Base-by-base conservation (phyloP, 2,329 filamentous ascomycete species). In the Coniella vitis region DNA sequence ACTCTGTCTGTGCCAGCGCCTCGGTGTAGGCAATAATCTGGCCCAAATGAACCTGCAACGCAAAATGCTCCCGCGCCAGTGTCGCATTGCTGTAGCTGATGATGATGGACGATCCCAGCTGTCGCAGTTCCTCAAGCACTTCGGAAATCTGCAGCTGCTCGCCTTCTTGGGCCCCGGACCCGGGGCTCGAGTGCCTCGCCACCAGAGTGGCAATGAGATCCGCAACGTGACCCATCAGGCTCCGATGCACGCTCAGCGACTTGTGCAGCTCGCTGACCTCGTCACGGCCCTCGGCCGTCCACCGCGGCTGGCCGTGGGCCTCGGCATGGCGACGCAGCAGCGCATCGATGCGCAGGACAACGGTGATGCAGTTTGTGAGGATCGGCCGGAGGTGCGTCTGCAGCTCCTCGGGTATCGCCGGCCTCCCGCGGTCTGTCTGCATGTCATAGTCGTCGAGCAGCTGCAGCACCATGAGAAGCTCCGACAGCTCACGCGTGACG, bases 381-480 rank as follows among this genome's bases (percentile, higher is more conserved):
- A 58, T 55, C 22, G 54, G 51, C 34, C 53, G 38, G 19, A 58
- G 48, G 25, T 57, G 56, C 16, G 31, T 29, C 47, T 56, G 54
- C 12, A 57, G 47, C 35, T 53, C 47, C 3, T 43, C 46, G 9
- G 55, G 57, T 12, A 57, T 46, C 16, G 34, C 45, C 3, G 47
- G 19, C 29, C 20, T 39, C 5, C 38, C 38, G 34, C 29, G 13
- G 31, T 19, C 47, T 10, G 22, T 41, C 45, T 54, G 46, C 25
- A 35, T 29, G 9, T 46, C 49, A 29, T 51, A 52, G 43, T 58
- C 56, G 37, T 57, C 53, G 21, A 58, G 52, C 16, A 58, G 53
- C 32, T 57, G 53, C 43, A 58, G 49, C 13, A 58, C 53, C 42
- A 56, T 49, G 34, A 49, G 44, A 34, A 58, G 54, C 44, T 57